Conservation (phyloP, 2,329 filamentous ascomycete genomes). For the Talaromyces sp. region DNA sequence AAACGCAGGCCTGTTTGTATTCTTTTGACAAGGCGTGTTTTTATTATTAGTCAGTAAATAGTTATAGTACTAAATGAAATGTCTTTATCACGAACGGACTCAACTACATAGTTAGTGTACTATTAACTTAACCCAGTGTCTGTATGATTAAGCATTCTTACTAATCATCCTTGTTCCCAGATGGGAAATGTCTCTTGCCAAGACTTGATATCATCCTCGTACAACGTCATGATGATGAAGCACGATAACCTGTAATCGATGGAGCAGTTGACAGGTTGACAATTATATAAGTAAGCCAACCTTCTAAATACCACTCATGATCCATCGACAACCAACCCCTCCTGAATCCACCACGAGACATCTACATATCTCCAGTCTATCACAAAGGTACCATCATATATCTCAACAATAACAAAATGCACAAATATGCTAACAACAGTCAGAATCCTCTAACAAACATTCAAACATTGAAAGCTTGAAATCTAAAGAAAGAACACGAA, state of each 20-base stretch:
- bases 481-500: neutral
- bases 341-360: neutral
- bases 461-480: neutral
- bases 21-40: neutral
- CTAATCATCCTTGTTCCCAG: neutral
- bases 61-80: neutral
- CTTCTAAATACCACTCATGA: neutral
- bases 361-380: neutral
- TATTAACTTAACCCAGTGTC: no score
- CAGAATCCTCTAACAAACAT: neutral
- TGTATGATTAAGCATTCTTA: neutral
- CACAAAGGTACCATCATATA: neutral
- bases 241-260: neutral
- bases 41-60: slow-evolving; percentile 6
- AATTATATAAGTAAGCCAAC: neutral
- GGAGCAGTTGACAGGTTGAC: neutral
- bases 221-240: slow-evolving; percentile 12
- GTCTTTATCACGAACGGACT: no score
- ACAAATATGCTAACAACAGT: neutral
- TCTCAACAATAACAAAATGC: no score
- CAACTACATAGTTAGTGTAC: no score
- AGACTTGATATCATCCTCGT: slow-evolving; percentile 3
- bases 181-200: neutral
- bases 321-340: neutral
- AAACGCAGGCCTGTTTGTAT: neutral